phyloP scores from a whole-genome alignment of 2,329 filamentous ascomycete genomes.

The Pseudocercospora cruenta region DNA sequence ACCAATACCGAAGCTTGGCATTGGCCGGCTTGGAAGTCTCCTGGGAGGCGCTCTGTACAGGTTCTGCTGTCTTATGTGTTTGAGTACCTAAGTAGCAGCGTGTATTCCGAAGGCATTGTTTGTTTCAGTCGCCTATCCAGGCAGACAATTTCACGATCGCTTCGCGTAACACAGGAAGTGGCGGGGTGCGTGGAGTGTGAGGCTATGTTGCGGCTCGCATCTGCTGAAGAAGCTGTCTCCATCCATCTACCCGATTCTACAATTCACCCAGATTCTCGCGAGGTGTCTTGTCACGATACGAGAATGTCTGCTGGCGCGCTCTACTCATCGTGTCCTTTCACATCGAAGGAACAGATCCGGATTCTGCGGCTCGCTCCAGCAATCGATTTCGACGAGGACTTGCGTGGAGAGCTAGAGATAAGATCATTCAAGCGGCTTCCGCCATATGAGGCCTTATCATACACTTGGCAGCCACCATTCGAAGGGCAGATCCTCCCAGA shows the following conservation, averaged over 20 bases:
- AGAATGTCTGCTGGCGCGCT: not conserved
- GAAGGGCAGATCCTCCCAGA: not conserved
- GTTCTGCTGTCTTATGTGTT: slow-evolving; percentile 11
- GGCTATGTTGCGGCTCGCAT: too few species aligned
- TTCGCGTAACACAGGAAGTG: too few species aligned
- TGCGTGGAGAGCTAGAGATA: not conserved
- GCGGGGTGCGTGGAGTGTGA: not conserved
- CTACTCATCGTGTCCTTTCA: not conserved
- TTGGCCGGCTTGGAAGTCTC: slow-evolving; percentile 4
- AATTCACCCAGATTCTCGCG: too few species aligned
- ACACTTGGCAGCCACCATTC: not conserved
- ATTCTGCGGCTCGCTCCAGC: not conserved
- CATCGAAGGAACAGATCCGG: not conserved
- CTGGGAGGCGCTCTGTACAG: slow-evolving; percentile 14
- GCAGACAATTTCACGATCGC: too few species aligned
- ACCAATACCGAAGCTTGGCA: slow-evolving; percentile 1
- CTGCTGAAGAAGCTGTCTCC: too few species aligned
- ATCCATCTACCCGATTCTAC: too few species aligned
- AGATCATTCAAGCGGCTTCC: not conserved
- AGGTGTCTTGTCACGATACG: too few species aligned
- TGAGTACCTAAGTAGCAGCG: slow-evolving; percentile 20
- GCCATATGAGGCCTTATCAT: not conserved
- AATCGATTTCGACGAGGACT: not conserved
- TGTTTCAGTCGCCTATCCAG: not conserved
- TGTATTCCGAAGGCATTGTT: slow-evolving; percentile 14